Percentiles rank a stretch among this genome's conserved stretches.
Evolutionary conservation across 805 yeast genomes (phyloP).

Genomic region (Candida schatavii): DNA sequence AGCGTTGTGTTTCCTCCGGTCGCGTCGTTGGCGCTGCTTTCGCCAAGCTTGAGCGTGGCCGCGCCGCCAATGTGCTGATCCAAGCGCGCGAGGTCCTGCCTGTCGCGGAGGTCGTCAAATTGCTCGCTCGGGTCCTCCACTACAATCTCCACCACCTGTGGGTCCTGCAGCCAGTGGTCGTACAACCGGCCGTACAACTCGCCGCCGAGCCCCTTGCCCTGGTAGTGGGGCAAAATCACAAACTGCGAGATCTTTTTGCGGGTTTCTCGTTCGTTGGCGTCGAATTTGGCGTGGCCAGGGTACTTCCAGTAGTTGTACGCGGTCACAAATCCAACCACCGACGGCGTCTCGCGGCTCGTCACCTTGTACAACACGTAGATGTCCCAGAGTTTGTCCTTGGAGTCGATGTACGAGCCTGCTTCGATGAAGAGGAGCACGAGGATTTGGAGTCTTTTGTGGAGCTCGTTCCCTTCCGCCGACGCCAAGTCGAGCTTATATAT

Average conservation of each 20-base stretch:
- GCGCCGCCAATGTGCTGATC: slow-evolving; percentile 4
- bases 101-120: slow-evolving; percentile 87
- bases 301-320: slow-evolving; percentile 83
- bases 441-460: slow-evolving; percentile 72
- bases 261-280: slow-evolving; percentile 32
- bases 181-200: slow-evolving; percentile 57
- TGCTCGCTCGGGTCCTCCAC: slow-evolving; percentile 94
- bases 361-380: slow-evolving; percentile 51
- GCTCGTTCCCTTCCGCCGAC: slow-evolving; percentile 41
- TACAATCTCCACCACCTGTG: slow-evolving; percentile 62
- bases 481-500: slow-evolving; percentile 50
- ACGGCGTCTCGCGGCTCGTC: slow-evolving; percentile 18
- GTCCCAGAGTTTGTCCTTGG: slow-evolving; percentile 76
- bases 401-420: slow-evolving; percentile 88
- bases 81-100: slow-evolving; percentile 58
- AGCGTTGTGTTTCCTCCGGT: background rate
- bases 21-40: too few species aligned
- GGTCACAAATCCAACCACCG: slow-evolving; percentile 78
- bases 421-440: slow-evolving; percentile 84
- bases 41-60: slow-evolving; percentile 7
- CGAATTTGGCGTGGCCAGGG: slow-evolving; percentile 52
- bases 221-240: slow-evolving; percentile 80
- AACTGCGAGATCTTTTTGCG: slow-evolving; percentile 88
- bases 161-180: slow-evolving; percentile 53
- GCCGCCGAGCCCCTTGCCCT: slow-evolving; percentile 70